Conservation (phyloP, 345 rosid genomes). For the Citrus sinensis region DVS_A1.0 CM039163.1:4756501-4757000, state of each 20-base stretch:
- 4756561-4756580: conserved; percentile 39
- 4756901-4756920: neutral
- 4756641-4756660: conserved; percentile 99
- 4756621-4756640: conserved; percentile 95
- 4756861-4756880: neutral
- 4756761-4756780: neutral
- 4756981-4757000: neutral
- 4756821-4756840: too few relatives aligned
- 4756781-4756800: too few relatives aligned
- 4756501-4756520: neutral
- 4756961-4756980: neutral
- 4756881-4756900: neutral
- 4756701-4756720: neutral
- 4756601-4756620: conserved; percentile 59
- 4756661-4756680: conserved; percentile 58
- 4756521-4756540: neutral
- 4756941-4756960: neutral
- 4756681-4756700: conserved; percentile 11
- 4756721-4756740: neutral
- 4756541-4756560: conserved; percentile 12
- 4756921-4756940: neutral
- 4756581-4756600: conserved; percentile 33
- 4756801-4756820: too few relatives aligned
- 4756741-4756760: neutral
- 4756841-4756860: neutral